Evolutionary conservation across 2,329 filamentous ascomycete species (phyloP).

Genomic region (Alternaria solani): DNA sequence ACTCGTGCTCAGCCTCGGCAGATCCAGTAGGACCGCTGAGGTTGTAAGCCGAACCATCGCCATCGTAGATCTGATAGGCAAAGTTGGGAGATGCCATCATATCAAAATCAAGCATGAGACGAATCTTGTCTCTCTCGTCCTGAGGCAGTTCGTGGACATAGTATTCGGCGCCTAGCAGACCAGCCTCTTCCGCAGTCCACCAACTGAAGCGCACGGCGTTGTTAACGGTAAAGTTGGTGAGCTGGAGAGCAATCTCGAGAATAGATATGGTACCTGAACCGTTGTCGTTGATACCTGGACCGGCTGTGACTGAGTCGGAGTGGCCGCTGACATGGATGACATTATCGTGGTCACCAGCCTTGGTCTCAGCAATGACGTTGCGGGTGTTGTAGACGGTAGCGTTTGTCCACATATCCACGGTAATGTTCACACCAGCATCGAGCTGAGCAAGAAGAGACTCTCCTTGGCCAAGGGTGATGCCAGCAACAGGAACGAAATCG

Average conservation of each 20-base stretch:
- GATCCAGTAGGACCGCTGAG: conserved; percentile 68
- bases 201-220: conserved; percentile 72
- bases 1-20: conserved; percentile 70
- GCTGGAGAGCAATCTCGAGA: conserved; percentile 65
- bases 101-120: conserved; percentile 75
- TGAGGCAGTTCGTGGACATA: conserved; percentile 62
- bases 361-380: conserved; percentile 59
- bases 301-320: conserved; percentile 67
- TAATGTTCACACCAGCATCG: conserved; percentile 47
- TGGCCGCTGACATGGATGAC: conserved; percentile 66
- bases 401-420: conserved; percentile 37
- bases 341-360: conserved; percentile 65
- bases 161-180: conserved; percentile 67
- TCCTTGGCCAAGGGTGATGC: conserved; percentile 69
- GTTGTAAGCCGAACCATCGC: conserved; percentile 55
- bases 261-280: conserved; percentile 71
- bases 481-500: conserved; percentile 72
- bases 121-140: conserved; percentile 65
- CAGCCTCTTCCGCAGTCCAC: conserved; percentile 71
- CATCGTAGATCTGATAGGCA: conserved; percentile 64
- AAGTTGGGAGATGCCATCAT: conserved; percentile 74
- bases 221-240: conserved; percentile 76
- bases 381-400: conserved; percentile 35
- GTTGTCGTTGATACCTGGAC: conserved; percentile 80
- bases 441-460: conserved; percentile 64